phyloP scores from a whole-genome alignment of 108 stramenopile species.

The Aurantiochytrium sp. region DNA sequence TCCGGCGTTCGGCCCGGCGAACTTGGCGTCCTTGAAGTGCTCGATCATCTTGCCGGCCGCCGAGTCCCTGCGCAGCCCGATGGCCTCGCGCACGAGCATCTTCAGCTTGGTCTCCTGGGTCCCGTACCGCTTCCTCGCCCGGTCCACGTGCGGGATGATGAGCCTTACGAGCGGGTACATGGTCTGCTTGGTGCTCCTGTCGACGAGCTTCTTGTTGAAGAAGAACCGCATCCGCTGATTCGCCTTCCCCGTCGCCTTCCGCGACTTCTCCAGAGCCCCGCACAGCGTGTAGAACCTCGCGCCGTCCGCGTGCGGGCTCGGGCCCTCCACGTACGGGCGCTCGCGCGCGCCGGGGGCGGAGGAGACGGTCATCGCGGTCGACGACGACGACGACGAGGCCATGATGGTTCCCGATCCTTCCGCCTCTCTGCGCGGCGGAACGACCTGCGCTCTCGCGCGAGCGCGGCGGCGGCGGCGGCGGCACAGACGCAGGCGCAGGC shows the following conservation, averaged over 20 bases:
- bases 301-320: neutral
- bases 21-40: neutral
- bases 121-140: neutral
- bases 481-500: no score
- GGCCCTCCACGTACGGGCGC: conserved; percentile 1
- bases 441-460: no score
- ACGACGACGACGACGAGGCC: no score
- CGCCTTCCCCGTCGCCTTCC: neutral
- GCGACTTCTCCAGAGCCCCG: neutral
- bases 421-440: no score
- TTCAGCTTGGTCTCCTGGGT: neutral
- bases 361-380: no score
- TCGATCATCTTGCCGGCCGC: neutral
- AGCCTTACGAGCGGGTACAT: neutral
- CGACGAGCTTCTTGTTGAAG: neutral
- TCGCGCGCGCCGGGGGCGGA: no score
- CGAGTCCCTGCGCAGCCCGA: neutral
- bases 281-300: neutral
- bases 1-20: neutral
- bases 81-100: neutral
- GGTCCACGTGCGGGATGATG: neutral
- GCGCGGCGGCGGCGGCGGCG: no score
- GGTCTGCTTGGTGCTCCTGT: neutral
- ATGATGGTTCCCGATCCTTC: no score
- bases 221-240: neutral